Evolutionary conservation across 2,329 filamentous ascomycete species (phyloP).

Genomic region (Talaromyces atroroseus): DNA sequence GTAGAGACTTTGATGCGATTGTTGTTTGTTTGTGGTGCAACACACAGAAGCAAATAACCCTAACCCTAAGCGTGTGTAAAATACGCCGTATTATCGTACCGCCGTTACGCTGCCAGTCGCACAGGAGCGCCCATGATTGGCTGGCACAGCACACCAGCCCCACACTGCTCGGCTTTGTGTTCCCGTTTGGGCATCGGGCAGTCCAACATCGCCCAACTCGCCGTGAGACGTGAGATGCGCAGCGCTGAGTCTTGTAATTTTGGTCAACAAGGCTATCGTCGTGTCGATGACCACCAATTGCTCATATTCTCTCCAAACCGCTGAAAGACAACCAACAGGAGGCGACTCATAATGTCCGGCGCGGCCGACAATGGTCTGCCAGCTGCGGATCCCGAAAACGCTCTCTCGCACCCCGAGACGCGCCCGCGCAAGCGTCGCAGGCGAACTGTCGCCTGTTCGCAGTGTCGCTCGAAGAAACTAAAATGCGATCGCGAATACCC

Average conservation of each 20-base stretch:
- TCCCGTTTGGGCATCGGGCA: constrained; percentile 3
- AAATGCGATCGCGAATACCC: constrained; percentile 41
- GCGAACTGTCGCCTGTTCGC: constrained; percentile 38
- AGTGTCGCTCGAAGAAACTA: constrained; percentile 38
- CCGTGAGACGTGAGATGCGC: no score
- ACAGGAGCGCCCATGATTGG: neutral
- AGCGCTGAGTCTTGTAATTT: no score
- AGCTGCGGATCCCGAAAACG: neutral
- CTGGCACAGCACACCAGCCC: neutral
- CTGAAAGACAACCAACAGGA: neutral
- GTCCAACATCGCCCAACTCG: neutral
- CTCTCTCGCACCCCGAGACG: constrained; percentile 2
- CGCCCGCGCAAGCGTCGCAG: constrained; percentile 34
- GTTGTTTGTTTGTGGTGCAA: no score
- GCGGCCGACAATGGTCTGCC: constrained; percentile 1
- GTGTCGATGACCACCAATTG: neutral
- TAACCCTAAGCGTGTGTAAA: neutral
- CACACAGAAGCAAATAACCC: no score
- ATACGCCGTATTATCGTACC: neutral
- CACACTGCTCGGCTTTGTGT: constrained; percentile 2
- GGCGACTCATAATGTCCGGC: neutral
- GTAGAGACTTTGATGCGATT: no score
- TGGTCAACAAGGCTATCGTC: neutral
- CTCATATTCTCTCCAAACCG: neutral
- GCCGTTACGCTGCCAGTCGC: neutral